Evolutionary conservation across 169 alveolate species (phyloP).

Genomic region (Plasmodium ovale): DNA sequence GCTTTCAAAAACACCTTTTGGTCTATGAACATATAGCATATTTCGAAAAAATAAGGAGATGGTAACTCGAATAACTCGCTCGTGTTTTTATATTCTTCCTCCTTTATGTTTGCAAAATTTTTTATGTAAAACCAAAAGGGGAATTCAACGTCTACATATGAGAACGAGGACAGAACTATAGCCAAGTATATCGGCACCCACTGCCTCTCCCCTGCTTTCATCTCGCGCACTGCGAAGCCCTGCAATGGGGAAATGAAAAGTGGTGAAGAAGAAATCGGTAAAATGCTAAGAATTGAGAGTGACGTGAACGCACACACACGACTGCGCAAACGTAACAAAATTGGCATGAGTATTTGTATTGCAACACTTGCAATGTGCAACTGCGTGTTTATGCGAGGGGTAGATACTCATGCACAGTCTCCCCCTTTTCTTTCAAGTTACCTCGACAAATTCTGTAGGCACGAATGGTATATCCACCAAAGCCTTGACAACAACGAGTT

Average conservation of each 20-base stretch:
- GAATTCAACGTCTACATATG: slow-evolving; percentile 74
- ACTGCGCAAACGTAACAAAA: not conserved
- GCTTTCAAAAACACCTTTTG: slow-evolving; percentile 70
- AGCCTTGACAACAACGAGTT: slow-evolving; percentile 72
- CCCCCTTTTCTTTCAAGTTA: slow-evolving; percentile 10
- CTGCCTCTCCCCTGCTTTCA: slow-evolving; percentile 77
- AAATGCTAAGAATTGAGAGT: not conserved
- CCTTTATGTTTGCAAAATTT: slow-evolving; percentile 66
- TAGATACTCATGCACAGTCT: no score
- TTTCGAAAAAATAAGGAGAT: slow-evolving; percentile 77
- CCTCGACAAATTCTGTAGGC: slow-evolving; percentile 64
- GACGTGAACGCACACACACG: not conserved
- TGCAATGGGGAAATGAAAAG: not conserved
- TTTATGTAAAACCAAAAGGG: slow-evolving; percentile 77
- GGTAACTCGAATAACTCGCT: slow-evolving; percentile 68
- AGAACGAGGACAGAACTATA: slow-evolving; percentile 54
- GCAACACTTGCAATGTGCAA: no score
- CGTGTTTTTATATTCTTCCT: slow-evolving; percentile 69
- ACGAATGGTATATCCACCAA: slow-evolving; percentile 59
- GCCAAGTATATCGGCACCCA: slow-evolving; percentile 75
- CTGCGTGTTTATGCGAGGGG: no score
- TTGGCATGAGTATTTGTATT: not conserved
- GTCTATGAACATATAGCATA: slow-evolving; percentile 74
- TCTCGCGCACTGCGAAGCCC: slow-evolving; percentile 70
- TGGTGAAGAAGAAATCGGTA: not conserved